Conservation (phyloP, 2,329 filamentous ascomycete genomes). For the Ophidiomyces ophidiicola region DNA sequence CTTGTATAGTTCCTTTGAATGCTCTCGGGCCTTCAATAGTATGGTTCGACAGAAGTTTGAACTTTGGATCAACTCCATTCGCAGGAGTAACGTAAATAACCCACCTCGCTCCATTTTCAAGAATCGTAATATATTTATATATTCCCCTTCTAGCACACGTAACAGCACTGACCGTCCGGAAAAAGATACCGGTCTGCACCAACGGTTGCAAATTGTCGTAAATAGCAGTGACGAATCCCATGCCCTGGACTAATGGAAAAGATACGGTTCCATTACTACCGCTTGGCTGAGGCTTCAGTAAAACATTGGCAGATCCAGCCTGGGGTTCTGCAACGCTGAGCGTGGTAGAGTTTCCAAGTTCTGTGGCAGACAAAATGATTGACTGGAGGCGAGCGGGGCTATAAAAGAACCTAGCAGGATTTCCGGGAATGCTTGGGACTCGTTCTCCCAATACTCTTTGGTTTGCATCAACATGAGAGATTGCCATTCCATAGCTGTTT, state of each 20-base stretch:
- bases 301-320: slow-evolving; percentile 53
- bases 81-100: slow-evolving; percentile 60
- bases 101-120: slow-evolving; percentile 67
- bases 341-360: slow-evolving; percentile 51
- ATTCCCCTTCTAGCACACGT: slow-evolving; percentile 48
- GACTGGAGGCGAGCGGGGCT: slow-evolving; percentile 76
- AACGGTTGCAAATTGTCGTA: slow-evolving; percentile 60
- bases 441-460: slow-evolving; percentile 55
- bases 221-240: slow-evolving; percentile 69
- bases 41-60: slow-evolving; percentile 55
- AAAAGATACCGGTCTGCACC: slow-evolving; percentile 63
- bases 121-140: slow-evolving; percentile 60
- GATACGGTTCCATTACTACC: slow-evolving; percentile 50
- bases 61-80: slow-evolving; percentile 49
- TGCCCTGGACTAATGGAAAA: slow-evolving; percentile 79
- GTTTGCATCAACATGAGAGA: slow-evolving; percentile 58
- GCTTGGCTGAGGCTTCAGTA: slow-evolving; percentile 46
- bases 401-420: slow-evolving; percentile 58
- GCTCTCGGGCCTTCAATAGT: slow-evolving; percentile 51
- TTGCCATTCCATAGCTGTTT: slow-evolving; percentile 61
- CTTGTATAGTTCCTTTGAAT: slow-evolving; percentile 69
- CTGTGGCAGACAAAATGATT: slow-evolving; percentile 63
- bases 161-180: slow-evolving; percentile 49
- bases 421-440: slow-evolving; percentile 39
- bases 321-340: slow-evolving; percentile 43